Evolutionary conservation across 805 yeast species (phyloP), one percentile per base, ranked within the genome.

Genomic region (Candida argentea): DNA sequence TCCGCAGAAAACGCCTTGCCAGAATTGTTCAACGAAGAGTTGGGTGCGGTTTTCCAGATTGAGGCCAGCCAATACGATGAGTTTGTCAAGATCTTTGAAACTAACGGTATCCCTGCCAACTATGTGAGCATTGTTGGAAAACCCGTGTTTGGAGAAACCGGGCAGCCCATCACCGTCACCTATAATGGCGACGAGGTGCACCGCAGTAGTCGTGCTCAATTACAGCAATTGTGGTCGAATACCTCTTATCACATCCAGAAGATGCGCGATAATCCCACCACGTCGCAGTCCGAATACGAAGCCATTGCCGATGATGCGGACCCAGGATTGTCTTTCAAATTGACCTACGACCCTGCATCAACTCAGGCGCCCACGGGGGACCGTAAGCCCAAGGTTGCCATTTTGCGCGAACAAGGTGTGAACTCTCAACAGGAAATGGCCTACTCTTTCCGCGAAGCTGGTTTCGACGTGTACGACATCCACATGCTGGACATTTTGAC

Each of bases 381-480:
- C 7, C 55, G 6, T 8, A 73, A 64, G 47, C 98, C 98, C 28
- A 80, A 75, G 56, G 97, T 91, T 40, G 98, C 97, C 22, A 86
- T 91, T 32, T 66, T 91, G 46, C 81, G 98, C 62, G 98, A 91
- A 54, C 98, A 91, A 61, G 98, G 98, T 61, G 95, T 91, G 31
- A 91, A 91, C 55, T 94, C 96, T 20, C 95, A 89, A 52, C 83
- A 81, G 67, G 98, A 91, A 62, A 87, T 91, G 96, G 96, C 97
- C 3, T 87, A 93, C 84, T 73, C 89, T 39, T 86, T 91, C 70
- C 78, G 78, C 51, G 85, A 78, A 53, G 95, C 97, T 20, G 98
- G 98, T 0, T 91, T 91, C 55, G 85, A 76, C 13, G 68, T 87
- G n/a, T 73, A 83, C 34, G 98, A 91, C 56, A 94, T 91, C 22